Conservation (phyloP, 768 basidiomycete genomes). For the Trametes coccinea region DNA sequence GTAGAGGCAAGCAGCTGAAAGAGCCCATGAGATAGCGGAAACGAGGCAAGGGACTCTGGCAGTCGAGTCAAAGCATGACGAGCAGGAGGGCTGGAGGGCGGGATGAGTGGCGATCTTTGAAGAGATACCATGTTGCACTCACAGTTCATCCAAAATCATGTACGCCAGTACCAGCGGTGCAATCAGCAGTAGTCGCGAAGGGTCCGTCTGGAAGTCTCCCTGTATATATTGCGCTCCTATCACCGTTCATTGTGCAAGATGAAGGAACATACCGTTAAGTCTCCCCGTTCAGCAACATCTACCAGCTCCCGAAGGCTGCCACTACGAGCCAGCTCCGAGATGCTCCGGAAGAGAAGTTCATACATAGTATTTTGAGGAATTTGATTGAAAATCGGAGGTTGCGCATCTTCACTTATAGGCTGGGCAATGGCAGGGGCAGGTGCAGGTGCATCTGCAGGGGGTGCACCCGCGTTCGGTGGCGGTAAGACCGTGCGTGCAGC, state of each 20-base stretch:
- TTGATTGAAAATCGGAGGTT: not conserved
- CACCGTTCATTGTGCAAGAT: not conserved
- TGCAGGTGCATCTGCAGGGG: slow-evolving; percentile 6
- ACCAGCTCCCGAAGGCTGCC: slow-evolving; percentile 46
- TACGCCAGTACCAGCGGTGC: slow-evolving; percentile 66
- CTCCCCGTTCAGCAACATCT: slow-evolving; percentile 49
- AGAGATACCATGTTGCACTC: slow-evolving; percentile 28
- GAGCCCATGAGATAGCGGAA: slow-evolving; percentile 50
- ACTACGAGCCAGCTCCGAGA: slow-evolving; percentile 46
- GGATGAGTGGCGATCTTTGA: not conserved
- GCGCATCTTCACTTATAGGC: not conserved
- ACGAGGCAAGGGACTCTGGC: slow-evolving; percentile 45
- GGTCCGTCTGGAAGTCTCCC: slow-evolving; percentile 27
- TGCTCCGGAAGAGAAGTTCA: slow-evolving; percentile 44
- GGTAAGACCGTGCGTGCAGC: slow-evolving; percentile 33
- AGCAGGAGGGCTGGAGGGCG: slow-evolving; percentile 52
- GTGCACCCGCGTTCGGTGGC: slow-evolving; percentile 11
- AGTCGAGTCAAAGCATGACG: slow-evolving; percentile 57
- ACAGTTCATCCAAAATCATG: slow-evolving; percentile 65
- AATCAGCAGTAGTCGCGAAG: slow-evolving; percentile 46
- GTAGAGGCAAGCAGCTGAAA: slow-evolving; percentile 49
- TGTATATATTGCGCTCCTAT: not conserved
- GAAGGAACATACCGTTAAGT: slow-evolving; percentile 49
- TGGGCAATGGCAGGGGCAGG: slow-evolving; percentile 1
- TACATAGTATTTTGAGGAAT: slow-evolving; percentile 30